Base-by-base conservation (phyloP, 768 basidiomycete species). In the Naganishia vaughanmartiniae region DNA sequence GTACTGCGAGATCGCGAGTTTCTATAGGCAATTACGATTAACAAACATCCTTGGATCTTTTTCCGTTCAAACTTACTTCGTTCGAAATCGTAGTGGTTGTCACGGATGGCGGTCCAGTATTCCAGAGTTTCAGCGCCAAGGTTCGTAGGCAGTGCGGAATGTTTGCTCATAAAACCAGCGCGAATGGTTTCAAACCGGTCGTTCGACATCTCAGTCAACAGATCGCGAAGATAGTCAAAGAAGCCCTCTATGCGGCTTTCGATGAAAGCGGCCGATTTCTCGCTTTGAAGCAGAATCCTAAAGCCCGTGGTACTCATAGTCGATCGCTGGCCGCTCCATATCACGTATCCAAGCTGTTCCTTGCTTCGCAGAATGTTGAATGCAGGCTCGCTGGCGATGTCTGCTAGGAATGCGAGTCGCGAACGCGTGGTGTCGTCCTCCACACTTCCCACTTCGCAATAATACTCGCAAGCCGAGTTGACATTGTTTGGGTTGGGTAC, bases 301-400 rank as follows among this genome's bases (percentile, higher is more conserved):
- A 93, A 82, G 7, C 93, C 93, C 72, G 86, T 85, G 71, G 89
- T 87, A 54, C 86, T 87, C 2, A 86, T 83, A 24, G 90, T 89
- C 48, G 85, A 77, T 54, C 89, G 80, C 17, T 75, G 54, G 9
- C 75, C 74, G 21, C 74, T 74, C 12, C 84, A 86, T 42, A 96
- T 93, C 54, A 96, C 85, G 79, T 99, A 99, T 6, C 96, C 96
- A 1, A 99, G 85, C 80, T 99, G 96, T 78, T 98, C 92, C 78
- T 92, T 89, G 7, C 93, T 97, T 33, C 96, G 89, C 39, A 99
- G 86, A 26, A 88, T 83, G 78, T 94, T 89, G 82, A 98, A 99
- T 11, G 90, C 87, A 0, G 94, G 95, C 75, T 98, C 96, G 21
- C 85, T 84, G 46, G 94, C 84, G 69, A 98, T 90, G 74, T 94